Conservation (phyloP, 73 alveolate genomes). For the Breviolum minutum region DNA sequence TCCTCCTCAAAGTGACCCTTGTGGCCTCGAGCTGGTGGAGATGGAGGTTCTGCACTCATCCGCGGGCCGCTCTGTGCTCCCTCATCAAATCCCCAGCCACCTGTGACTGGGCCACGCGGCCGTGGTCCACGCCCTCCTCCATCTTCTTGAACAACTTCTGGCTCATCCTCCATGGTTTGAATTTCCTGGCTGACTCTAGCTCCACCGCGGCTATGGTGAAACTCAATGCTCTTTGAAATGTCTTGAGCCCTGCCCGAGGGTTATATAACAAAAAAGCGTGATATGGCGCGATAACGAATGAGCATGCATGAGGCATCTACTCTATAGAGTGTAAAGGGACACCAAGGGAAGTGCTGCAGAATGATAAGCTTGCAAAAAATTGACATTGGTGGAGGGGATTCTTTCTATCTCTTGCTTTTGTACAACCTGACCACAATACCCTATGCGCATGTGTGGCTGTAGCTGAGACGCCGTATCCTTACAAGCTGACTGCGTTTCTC, state of each 20-base stretch:
- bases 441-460: too few species aligned
- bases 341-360: too few species aligned
- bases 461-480: too few species aligned
- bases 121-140: conserved; percentile 77
- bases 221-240: background rate
- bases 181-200: background rate
- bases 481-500: too few species aligned
- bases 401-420: too few species aligned
- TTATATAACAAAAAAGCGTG: too few species aligned
- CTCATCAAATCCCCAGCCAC: conserved; percentile 87
- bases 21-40: conserved; percentile 70
- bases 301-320: too few species aligned
- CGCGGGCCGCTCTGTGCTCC: conserved; percentile 52
- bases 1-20: conserved; percentile 86
- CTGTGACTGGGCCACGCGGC: conserved; percentile 90
- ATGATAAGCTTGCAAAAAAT: too few species aligned
- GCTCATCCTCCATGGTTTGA: conserved; percentile 42
- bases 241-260: background rate
- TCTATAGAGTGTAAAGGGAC: too few species aligned
- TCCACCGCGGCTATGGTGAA: background rate
- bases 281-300: too few species aligned
- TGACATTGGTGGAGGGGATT: too few species aligned
- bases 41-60: conserved; percentile 90
- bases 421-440: too few species aligned
- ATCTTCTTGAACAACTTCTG: conserved; percentile 47